Base-by-base conservation (phyloP, 306 rosid species). In the Quillaja saponaria region DNA sequence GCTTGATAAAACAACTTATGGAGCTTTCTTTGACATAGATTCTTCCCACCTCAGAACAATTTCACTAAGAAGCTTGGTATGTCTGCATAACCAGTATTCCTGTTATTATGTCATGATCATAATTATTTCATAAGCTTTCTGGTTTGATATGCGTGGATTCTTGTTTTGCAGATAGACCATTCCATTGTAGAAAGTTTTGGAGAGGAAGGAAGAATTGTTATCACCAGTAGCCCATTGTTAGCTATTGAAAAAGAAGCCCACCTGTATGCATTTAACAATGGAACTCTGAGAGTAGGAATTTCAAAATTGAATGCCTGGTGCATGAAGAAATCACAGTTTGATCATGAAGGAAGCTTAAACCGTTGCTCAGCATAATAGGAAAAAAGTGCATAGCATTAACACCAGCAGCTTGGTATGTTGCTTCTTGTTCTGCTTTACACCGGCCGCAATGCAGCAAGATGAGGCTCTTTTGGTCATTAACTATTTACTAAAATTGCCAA, bases 171-270 rank as follows among this genome's bases (percentile, higher is more conserved):
- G 96, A 83, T 88, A 67, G 96, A 83, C 40, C 85, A 59, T 58
- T 88, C 96, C 18, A 71, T 88, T 45, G 38, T 85, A 6, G 96
- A 88, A 79, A 85, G 78, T 69, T 88, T 88, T 75, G 96, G 87
- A 1, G 88, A 81, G 0, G 80, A 66, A 59, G 96, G 94, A 18
- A 83, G 68, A 66, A 78, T 50, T 61, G 79, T 83, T 34, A 81
- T 88, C 33, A 85, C 88, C 0, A 68, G 85, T 19, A 85, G 96
- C 69, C 94, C 96, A 13, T 72, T 64, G 2, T 31, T 81, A 55
- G 94, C 90, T 14, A 71, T 68, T 45, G 55, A 64, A 52, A 65
- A 73, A 61, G 80, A 68, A 38, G 90, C 86, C 9, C 78, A 71
- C 61, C 83, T 85, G 8, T 83, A 53, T 74, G 81, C 60, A 14